Conservation (phyloP, 2,329 filamentous ascomycete species). For the Cercospora zeina region DNA sequence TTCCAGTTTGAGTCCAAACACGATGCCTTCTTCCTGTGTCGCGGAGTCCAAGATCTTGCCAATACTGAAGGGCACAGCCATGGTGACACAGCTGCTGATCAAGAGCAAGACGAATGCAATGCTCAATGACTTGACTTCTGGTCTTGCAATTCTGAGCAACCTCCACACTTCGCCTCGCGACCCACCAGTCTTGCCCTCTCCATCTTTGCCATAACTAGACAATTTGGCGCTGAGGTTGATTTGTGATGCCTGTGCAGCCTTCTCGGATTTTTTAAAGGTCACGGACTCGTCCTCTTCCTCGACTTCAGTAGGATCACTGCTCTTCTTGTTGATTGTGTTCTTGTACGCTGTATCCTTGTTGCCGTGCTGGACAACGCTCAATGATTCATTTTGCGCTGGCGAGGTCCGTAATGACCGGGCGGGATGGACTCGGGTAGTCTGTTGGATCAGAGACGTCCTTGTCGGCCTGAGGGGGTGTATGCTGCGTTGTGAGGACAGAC, state of each 20-base stretch:
- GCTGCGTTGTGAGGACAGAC: slow-evolving; percentile 23
- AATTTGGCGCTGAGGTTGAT: slow-evolving; percentile 86
- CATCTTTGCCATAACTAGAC: slow-evolving; percentile 69
- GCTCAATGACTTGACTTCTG: slow-evolving; percentile 76
- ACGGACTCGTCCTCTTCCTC: slow-evolving; percentile 56
- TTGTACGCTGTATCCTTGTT: slow-evolving; percentile 26
- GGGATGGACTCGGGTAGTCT: slow-evolving; percentile 10
- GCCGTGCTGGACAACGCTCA: slow-evolving; percentile 19
- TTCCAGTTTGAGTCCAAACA: slow-evolving; percentile 80
- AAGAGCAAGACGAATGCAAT: slow-evolving; percentile 82
- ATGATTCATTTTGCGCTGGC: slow-evolving; percentile 21
- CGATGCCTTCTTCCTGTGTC: slow-evolving; percentile 67
- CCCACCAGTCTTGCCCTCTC: slow-evolving; percentile 49
- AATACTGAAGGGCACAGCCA: slow-evolving; percentile 95
- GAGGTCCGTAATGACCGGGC: slow-evolving; percentile 30
- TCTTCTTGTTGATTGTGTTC: slow-evolving; percentile 24
- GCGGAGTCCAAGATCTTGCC: slow-evolving; percentile 93
- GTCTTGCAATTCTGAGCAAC: slow-evolving; percentile 82
- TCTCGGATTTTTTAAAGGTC: slow-evolving; percentile 73
- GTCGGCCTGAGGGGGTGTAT: slow-evolving; percentile 18
- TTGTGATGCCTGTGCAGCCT: slow-evolving; percentile 80
- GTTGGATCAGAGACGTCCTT: slow-evolving; percentile 13
- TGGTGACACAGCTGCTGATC: slow-evolving; percentile 86
- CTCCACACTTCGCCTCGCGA: slow-evolving; percentile 78
- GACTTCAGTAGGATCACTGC: slow-evolving; percentile 39